Percentiles rank a stretch among this genome's conserved stretches.
These are phyloP conservation scores for Fagopyrum homotropicum DNA, from an alignment of 148 eudicot species.

Conservation along the genomic window DNA sequence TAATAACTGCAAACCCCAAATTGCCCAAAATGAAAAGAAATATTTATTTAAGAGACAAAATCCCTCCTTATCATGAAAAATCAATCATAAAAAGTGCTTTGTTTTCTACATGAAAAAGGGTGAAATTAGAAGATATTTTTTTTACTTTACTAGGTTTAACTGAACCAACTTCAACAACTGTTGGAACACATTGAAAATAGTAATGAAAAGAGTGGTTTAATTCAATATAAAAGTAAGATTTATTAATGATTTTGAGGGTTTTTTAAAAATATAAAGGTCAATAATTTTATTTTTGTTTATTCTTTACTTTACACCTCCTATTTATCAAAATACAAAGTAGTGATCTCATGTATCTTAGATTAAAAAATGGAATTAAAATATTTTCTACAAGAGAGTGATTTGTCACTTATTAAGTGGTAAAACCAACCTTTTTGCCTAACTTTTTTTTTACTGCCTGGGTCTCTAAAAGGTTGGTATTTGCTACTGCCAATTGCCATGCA, in stretches of 20 bases:
- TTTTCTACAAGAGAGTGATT: not conserved
- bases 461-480: not conserved
- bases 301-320: too few species aligned
- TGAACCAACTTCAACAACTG: not conserved
- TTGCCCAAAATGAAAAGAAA: not conserved
- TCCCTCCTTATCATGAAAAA: conserved; percentile 5
- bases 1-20: not conserved
- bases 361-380: too few species aligned
- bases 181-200: conserved; percentile 4
- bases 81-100: conserved; percentile 9
- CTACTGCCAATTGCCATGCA: not conserved
- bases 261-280: too few species aligned
- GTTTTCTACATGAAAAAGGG: conserved; percentile 7
- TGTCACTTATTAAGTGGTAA: conserved; percentile 6
- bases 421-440: conserved; percentile 6
- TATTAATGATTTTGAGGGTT: not conserved
- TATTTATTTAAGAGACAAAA: not conserved
- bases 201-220: not conserved
- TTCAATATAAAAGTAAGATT: not conserved
- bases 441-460: not conserved
- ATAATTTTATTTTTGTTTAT: too few species aligned
- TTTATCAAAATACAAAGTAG: too few species aligned
- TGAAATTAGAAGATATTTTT: not conserved
- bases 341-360: too few species aligned
- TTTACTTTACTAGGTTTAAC: not conserved